Conservation (phyloP, 129 eudicot genomes). For the Chrysanthemum seticuspe region DNA sequence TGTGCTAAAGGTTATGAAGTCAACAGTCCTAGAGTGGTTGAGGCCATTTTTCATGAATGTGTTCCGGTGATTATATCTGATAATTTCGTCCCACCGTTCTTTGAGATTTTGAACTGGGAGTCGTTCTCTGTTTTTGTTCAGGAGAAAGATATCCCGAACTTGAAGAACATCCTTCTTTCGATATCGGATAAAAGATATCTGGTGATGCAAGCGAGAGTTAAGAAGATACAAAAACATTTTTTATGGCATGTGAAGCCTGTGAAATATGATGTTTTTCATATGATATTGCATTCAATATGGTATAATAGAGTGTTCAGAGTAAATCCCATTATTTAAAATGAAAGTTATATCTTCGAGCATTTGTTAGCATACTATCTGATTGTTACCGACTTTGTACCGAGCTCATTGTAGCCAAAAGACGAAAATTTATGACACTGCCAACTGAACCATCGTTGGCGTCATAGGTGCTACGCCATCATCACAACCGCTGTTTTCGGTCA, state of each 20-base stretch:
- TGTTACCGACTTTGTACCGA: too few species aligned
- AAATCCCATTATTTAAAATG: not conserved
- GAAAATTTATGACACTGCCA: too few species aligned
- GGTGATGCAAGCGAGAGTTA: conserved; percentile 42
- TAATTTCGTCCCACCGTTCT: conserved; percentile 31
- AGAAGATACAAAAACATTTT: conserved; percentile 35
- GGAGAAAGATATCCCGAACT: conserved; percentile 47
- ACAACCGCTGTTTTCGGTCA: too few species aligned
- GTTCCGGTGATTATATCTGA: conserved; percentile 7
- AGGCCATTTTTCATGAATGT: conserved; percentile 11
- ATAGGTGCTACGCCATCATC: too few species aligned
- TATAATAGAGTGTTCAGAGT: conserved; percentile 43
- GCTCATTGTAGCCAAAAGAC: too few species aligned
- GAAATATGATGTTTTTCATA: conserved; percentile 53
- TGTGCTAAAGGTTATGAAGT: conserved; percentile 23
- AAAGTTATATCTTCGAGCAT: too few species aligned
- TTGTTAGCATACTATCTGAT: too few species aligned
- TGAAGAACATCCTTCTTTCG: conserved; percentile 41
- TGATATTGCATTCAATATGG: conserved; percentile 60
- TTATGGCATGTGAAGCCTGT: conserved; percentile 31
- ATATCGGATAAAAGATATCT: conserved; percentile 44
- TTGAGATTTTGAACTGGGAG: conserved; percentile 32
- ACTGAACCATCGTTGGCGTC: too few species aligned
- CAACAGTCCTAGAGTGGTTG: conserved; percentile 11
- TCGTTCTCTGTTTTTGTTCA: conserved; percentile 7